These are phyloP conservation scores for Aspergillus pseudonomiae DNA, from an alignment of 2,329 filamentous ascomycete species.

Conservation along the genomic window DNA sequence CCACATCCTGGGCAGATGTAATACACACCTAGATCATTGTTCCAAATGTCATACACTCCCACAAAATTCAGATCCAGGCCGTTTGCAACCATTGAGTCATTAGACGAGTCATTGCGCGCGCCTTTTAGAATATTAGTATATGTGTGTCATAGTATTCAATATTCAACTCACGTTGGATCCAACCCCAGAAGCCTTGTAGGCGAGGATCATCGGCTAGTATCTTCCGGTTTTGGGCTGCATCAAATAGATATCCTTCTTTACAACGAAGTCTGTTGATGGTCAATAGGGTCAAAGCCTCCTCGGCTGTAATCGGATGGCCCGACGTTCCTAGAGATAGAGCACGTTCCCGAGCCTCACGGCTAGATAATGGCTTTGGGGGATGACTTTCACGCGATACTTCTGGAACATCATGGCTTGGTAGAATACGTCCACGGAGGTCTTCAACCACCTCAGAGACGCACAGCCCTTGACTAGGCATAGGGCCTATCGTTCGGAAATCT, in stretches of 20 bases:
- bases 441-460: slow-evolving; percentile 34
- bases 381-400: slow-evolving; percentile 3
- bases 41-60: slow-evolving; percentile 63
- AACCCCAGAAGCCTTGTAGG: slow-evolving; percentile 62
- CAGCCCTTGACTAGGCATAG: slow-evolving; percentile 30
- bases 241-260: slow-evolving; percentile 57
- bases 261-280: slow-evolving; percentile 53
- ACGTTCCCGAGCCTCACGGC: slow-evolving; percentile 43
- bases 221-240: slow-evolving; percentile 57
- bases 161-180: slow-evolving; percentile 52
- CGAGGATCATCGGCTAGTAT: slow-evolving; percentile 60
- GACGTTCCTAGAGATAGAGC: slow-evolving; percentile 32
- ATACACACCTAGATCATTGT: slow-evolving; percentile 54
- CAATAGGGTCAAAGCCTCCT: slow-evolving; percentile 45
- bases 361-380: slow-evolving; percentile 33
- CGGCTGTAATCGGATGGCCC: slow-evolving; percentile 34
- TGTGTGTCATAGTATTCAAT: not conserved
- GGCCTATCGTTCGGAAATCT: slow-evolving; percentile 36
- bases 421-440: slow-evolving; percentile 31
- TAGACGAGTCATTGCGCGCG: slow-evolving; percentile 42
- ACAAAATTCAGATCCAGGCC: slow-evolving; percentile 63
- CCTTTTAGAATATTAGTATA: slow-evolving; percentile 31
- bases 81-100: slow-evolving; percentile 58
- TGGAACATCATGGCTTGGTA: slow-evolving; percentile 20
- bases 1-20: not conserved